Base-by-base conservation (phyloP, 2,329 filamentous ascomycete genomes). In the Podosphaera xanthii region DNA sequence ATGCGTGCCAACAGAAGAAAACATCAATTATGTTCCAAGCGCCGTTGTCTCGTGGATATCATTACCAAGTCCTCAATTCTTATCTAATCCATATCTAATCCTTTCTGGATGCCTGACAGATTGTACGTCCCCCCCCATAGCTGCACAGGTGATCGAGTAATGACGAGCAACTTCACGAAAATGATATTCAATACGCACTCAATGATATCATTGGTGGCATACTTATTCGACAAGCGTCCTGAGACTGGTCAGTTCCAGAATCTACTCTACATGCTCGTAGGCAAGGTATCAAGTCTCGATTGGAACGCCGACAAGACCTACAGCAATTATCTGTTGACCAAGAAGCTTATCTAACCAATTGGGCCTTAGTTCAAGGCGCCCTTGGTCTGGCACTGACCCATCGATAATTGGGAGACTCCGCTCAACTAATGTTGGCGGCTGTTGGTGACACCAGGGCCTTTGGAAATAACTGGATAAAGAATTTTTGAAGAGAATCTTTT, bases 381-480 rank as follows among this genome's bases (percentile, higher is more conserved):
- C n/a, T 50, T n/a, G 53, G 59, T 12, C 53, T 57, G 9, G 31
- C 31, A 33, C 59, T 44, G n/a, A 60, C 53, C 5, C 36, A 60
- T 60, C 36, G 14, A n/a, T 22, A 60, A 49, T 40, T 60, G 4
- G 57, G 42, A 44, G 59, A 56, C 50, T 57, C 57, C 49, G 53
- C 53, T 14, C 4, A 50, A 12, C 44, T 33, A 7, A n/a, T 60
- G 30, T 10, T 57, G 12, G 10, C 10, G 30, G 38, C 42, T 30
- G 3, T n/a, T 10, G 30, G 44, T 22, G 42, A 60, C n/a, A 38
- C 53, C 33, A 50, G 5, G 30, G 14, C 59, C 2, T 50, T 60
- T 22, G 49, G 42, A 55, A 60, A 60, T 38, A 38, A 31, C 14
- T 58, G 35, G 46, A 54, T 36, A 50, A 14, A 30, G 8, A 30